Percentiles rank a stretch among this genome's conserved stretches.
phyloP scores from a whole-genome alignment of 2,329 filamentous ascomycete species.

The Amesomyces nigricolor region DNA sequence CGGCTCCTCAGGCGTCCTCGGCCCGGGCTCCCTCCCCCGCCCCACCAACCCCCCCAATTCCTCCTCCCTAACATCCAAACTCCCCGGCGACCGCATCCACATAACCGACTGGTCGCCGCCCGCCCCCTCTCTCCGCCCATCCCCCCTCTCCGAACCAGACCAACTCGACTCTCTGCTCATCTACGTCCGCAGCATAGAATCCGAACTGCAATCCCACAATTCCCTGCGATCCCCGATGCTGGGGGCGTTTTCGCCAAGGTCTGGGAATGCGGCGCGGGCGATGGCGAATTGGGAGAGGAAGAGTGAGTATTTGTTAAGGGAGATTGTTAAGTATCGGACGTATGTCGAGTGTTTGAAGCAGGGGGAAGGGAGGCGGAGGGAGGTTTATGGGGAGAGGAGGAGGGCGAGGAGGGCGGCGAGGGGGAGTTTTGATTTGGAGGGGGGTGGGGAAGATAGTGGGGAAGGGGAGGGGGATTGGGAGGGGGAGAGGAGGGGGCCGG shows the following conservation, averaged over 20 bases:
- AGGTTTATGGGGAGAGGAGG: slow-evolving; percentile 61
- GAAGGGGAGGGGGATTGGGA: neutral
- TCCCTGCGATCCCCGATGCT: slow-evolving; percentile 81
- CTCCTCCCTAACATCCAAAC: slow-evolving; percentile 37
- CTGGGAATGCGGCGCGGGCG: slow-evolving; percentile 72
- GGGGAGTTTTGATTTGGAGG: slow-evolving; percentile 29
- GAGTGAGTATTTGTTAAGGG: slow-evolving; percentile 80
- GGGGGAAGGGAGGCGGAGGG: slow-evolving; percentile 63
- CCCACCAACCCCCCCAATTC: neutral
- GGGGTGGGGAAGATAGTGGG: slow-evolving; percentile 1
- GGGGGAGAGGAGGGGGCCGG: neutral
- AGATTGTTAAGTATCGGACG: slow-evolving; percentile 94
- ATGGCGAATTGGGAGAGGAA: slow-evolving; percentile 98
- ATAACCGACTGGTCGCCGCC: slow-evolving; percentile 89
- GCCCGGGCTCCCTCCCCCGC: slow-evolving; percentile 12
- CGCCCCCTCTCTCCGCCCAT: slow-evolving; percentile 82
- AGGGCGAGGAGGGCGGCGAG: slow-evolving; percentile 44
- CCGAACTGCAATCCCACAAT: slow-evolving; percentile 81
- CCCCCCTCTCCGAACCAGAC: slow-evolving; percentile 69
- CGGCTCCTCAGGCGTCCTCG: slow-evolving; percentile 32
- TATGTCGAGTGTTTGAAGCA: slow-evolving; percentile 81
- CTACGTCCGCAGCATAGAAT: slow-evolving; percentile 82
- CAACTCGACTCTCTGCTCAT: slow-evolving; percentile 68
- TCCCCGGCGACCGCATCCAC: slow-evolving; percentile 77
- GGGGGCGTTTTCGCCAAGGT: slow-evolving; percentile 79